Conservation (phyloP, 1,284 basidiomycete genomes). For the Microstroma glucosiphilum region DNA sequence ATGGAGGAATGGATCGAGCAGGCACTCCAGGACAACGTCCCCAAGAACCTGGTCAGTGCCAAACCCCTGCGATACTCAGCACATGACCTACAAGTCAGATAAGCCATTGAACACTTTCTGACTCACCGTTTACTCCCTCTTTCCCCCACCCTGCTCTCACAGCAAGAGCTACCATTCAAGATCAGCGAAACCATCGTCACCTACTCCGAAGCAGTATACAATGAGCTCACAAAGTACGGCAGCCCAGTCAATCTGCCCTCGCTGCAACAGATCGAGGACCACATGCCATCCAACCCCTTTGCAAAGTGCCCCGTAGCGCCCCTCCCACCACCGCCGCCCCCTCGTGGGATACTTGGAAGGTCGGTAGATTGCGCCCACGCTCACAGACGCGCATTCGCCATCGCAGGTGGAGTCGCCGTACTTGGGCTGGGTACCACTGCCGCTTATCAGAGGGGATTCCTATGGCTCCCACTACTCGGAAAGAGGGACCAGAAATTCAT, state of each 20-base stretch:
- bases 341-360: slow-evolving; percentile 1
- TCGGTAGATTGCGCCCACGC: slow-evolving; percentile 15
- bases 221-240: slow-evolving; percentile 37
- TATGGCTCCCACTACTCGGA: slow-evolving; percentile 24
- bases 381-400: slow-evolving; percentile 16
- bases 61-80: not conserved
- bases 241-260: slow-evolving; percentile 25
- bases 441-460: slow-evolving; percentile 21
- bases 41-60: slow-evolving; percentile 13
- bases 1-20: slow-evolving; percentile 41
- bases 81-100: not conserved
- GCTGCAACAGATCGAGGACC: slow-evolving; percentile 19
- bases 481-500: slow-evolving; percentile 15
- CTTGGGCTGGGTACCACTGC: slow-evolving; percentile 25
- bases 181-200: slow-evolving; percentile 27
- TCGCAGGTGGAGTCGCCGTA: slow-evolving; percentile 20
- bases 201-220: slow-evolving; percentile 34
- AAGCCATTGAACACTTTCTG: not conserved
- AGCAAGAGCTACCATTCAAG: slow-evolving; percentile 37
- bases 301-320: slow-evolving; percentile 11
- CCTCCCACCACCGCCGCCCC: slow-evolving; percentile 26
- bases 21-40: slow-evolving; percentile 25
- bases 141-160: not conserved
- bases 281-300: slow-evolving; percentile 22
- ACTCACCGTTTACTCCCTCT: no score